Evolutionary conservation across 805 yeast genomes (phyloP).

Genomic region (Saturnispora mendoncae): DNA sequence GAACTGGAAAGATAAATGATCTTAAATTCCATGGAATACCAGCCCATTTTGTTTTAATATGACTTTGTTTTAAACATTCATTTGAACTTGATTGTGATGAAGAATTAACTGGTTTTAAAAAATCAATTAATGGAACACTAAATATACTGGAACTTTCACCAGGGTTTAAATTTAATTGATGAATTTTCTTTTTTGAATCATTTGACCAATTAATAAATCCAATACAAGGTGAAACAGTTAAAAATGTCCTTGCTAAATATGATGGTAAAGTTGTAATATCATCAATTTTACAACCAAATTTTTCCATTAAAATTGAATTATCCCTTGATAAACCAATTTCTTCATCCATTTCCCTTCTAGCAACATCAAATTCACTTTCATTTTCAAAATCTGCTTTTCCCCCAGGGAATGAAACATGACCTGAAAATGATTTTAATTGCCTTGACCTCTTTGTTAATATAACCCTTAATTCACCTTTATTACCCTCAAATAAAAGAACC

Average conservation of each 20-base stretch:
- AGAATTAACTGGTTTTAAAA: constrained; percentile 37
- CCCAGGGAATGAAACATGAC: constrained; percentile 90
- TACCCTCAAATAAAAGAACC: constrained; percentile 62
- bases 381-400: constrained; percentile 73
- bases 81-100: no score
- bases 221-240: constrained; percentile 76
- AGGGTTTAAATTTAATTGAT: constrained; percentile 47
- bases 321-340: constrained; percentile 67
- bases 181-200: constrained; percentile 19
- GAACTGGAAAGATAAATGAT: constrained; percentile 51
- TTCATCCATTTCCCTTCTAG: constrained; percentile 78
- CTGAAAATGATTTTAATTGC: constrained; percentile 64
- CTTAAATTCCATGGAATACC: constrained; percentile 60
- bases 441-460: constrained; percentile 72
- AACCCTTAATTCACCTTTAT: constrained; percentile 67
- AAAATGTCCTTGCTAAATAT: constrained; percentile 70
- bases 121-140: constrained; percentile 60
- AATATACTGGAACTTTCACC: constrained; percentile 70
- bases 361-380: constrained; percentile 61
- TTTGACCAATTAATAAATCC: constrained; percentile 46
- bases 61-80: constrained; percentile 29
- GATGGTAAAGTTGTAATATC: constrained; percentile 61
- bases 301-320: constrained; percentile 34
- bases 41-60: constrained; percentile 51
- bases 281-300: constrained; percentile 51